Evolutionary conservation across 768 basidiomycete genomes (phyloP).

Genomic region (Leccinum uliginosum): DNA sequence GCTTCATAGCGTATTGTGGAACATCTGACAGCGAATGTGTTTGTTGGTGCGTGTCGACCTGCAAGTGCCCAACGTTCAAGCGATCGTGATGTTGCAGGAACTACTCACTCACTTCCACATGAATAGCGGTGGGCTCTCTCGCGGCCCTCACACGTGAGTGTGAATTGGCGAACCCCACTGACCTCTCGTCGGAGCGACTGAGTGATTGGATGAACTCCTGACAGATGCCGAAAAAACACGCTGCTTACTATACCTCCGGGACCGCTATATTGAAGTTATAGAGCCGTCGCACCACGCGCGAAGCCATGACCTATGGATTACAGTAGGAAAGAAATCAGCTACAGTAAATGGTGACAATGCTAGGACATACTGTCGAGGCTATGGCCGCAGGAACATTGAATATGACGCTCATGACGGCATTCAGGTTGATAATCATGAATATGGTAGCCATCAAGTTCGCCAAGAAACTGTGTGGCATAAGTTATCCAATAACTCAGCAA

Average conservation of each 20-base stretch:
- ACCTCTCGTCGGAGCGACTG: slow-evolving; percentile 21
- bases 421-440: slow-evolving; percentile 64
- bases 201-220: background rate
- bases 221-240: background rate
- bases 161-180: slow-evolving; percentile 15
- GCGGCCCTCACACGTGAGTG: slow-evolving; percentile 13
- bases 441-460: slow-evolving; percentile 42
- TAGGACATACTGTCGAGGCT: slow-evolving; percentile 41
- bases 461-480: slow-evolving; percentile 32
- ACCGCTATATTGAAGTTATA: slow-evolving; percentile 40
- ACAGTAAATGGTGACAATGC: background rate
- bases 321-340: background rate
- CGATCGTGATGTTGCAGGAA: background rate
- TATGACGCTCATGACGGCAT: slow-evolving; percentile 61
- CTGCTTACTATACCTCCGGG: slow-evolving; percentile 29
- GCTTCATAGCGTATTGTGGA: slow-evolving; percentile 21
- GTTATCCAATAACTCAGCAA: slow-evolving; percentile 24
- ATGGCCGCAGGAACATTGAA: slow-evolving; percentile 65
- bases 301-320: slow-evolving; percentile 47
- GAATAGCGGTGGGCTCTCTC: slow-evolving; percentile 23
- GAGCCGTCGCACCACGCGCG: slow-evolving; percentile 55
- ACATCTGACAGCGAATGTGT: slow-evolving; percentile 22
- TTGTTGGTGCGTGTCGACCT: slow-evolving; percentile 30
- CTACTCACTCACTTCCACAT: slow-evolving; percentile 31
- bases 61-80: slow-evolving; percentile 1